Percentiles rank a stretch among this genome's conserved stretches.
Conservation (phyloP, 257 asterid species). For the Prunella vulgaris region DNA sequence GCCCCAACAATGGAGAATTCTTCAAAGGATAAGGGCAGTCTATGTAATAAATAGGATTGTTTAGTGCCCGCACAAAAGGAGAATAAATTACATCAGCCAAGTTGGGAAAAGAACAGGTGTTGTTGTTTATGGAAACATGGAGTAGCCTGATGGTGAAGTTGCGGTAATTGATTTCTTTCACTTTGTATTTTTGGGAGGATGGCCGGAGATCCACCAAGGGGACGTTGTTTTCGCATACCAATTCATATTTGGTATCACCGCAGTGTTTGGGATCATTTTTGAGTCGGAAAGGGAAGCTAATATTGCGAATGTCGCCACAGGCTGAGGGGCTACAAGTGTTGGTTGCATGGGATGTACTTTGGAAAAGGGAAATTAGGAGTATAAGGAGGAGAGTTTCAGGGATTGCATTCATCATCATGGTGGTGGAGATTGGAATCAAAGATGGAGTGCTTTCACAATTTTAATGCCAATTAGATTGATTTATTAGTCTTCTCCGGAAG, state of each 20-base stretch:
- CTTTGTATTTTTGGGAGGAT: constrained; percentile 8
- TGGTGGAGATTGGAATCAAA: no score
- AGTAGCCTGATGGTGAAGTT: constrained; percentile 23
- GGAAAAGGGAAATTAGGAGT: no score
- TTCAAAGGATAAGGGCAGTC: background rate
- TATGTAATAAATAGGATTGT: background rate
- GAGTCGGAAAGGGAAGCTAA: background rate
- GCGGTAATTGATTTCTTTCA: constrained; percentile 27
- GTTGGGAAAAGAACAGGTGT: constrained; percentile 9
- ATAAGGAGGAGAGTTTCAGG: no score
- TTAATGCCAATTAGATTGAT: no score
- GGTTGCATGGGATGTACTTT: background rate
- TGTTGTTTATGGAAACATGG: constrained; percentile 14
- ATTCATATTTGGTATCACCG: background rate
- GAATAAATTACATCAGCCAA: no score
- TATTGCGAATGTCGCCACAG: background rate
- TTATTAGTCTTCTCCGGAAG: no score
- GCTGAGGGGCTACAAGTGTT: background rate
- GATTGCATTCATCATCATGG: no score
- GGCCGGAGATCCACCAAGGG: background rate
- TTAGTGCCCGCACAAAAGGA: no score
- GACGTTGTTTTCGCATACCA: background rate
- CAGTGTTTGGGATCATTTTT: background rate
- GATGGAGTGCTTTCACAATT: no score
- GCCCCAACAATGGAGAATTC: background rate